These are phyloP conservation scores for Protoeuglena noctilucae DNA, from an alignment of 139 green algal species.

Conservation along the genomic window DNA sequence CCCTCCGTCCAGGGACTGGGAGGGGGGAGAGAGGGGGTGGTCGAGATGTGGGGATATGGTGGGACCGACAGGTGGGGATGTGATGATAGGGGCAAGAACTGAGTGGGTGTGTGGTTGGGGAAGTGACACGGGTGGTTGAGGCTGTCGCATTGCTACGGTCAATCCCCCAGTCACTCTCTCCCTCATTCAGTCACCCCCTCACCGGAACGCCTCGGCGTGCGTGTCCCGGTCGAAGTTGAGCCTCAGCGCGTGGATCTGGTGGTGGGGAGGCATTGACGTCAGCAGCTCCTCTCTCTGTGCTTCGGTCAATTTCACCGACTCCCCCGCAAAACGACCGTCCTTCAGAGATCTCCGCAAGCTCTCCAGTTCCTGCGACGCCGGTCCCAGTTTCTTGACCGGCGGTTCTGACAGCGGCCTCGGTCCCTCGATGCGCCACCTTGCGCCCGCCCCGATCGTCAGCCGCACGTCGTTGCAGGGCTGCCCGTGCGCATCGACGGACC, in stretches of 20 bases:
- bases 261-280: slow-evolving; percentile 16
- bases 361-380: background rate
- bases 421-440: background rate
- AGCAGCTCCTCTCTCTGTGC: slow-evolving; percentile 25
- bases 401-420: background rate
- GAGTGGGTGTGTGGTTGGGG: too few species aligned
- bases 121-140: too few species aligned
- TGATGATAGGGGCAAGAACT: too few species aligned
- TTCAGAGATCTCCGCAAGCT: background rate
- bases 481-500: slow-evolving; percentile 20
- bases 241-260: slow-evolving; percentile 24
- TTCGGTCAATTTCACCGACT: background rate
- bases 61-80: too few species aligned
- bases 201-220: slow-evolving; percentile 15
- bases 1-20: slow-evolving; percentile 26
- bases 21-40: too few species aligned
- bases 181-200: too few species aligned
- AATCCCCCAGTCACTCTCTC: too few species aligned
- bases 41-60: too few species aligned
- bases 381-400: background rate
- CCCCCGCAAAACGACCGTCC: background rate
- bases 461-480: slow-evolving; percentile 34
- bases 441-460: slow-evolving; percentile 3
- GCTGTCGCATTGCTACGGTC: too few species aligned
- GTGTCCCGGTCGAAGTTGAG: slow-evolving; percentile 25